Conservation (phyloP, 2,329 filamentous ascomycete species). For the Hyphodiscus sp. region DNA sequence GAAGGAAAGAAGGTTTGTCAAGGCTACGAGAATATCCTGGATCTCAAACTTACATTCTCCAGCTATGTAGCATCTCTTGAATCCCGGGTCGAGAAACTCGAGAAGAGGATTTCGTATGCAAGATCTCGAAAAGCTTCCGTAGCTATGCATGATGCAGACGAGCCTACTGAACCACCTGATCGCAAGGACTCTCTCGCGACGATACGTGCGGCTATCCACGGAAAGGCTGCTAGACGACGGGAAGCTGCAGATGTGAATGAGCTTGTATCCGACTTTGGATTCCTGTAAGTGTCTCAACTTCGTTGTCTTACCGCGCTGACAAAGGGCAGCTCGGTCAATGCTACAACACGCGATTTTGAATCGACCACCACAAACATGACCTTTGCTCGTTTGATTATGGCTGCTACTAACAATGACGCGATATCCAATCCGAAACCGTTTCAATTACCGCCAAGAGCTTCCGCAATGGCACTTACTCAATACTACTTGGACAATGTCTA, state of each 20-base stretch:
- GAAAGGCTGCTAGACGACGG: slow-evolving; percentile 55
- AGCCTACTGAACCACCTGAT: slow-evolving; percentile 40
- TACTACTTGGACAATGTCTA: slow-evolving; percentile 82
- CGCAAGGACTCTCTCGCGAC: slow-evolving; percentile 58
- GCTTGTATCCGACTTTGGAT: slow-evolving; percentile 88
- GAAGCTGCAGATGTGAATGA: slow-evolving; percentile 88
- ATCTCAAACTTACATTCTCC: slow-evolving; percentile 14
- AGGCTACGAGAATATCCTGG: not conserved
- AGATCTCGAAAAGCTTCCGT: slow-evolving; percentile 66
- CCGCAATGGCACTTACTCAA: slow-evolving; percentile 64
- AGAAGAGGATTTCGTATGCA: slow-evolving; percentile 67
- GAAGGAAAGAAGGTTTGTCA: slow-evolving; percentile 74
- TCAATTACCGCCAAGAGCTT: slow-evolving; percentile 64
- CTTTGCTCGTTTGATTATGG: slow-evolving; percentile 80
- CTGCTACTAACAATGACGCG: slow-evolving; percentile 69
- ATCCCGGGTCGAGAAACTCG: slow-evolving; percentile 79
- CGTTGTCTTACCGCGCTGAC: not conserved
- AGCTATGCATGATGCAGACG: slow-evolving; percentile 55
- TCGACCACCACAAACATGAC: slow-evolving; percentile 84
- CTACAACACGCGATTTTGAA: slow-evolving; percentile 89
- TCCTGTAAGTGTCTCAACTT: slow-evolving; percentile 51
- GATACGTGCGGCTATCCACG: slow-evolving; percentile 57
- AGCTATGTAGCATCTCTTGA: slow-evolving; percentile 95
- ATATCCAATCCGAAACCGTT: slow-evolving; percentile 56
- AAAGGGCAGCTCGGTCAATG: slow-evolving; percentile 71